phyloP scores from a whole-genome alignment of 2,329 filamentous ascomycete species.

The Stagonosporopsis chrysanthemi region DNA sequence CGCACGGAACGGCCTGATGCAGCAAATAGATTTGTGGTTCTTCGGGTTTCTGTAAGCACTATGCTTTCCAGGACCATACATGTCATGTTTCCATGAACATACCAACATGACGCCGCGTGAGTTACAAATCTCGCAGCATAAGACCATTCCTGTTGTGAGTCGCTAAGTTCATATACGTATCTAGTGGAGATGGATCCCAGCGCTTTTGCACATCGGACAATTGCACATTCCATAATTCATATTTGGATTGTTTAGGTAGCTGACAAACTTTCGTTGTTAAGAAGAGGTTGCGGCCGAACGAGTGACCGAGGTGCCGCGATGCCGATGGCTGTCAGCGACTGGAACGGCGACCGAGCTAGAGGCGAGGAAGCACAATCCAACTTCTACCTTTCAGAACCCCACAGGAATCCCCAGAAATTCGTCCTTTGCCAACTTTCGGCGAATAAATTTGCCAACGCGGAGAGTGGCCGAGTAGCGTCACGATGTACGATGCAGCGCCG shows the following conservation, averaged over 20 bases:
- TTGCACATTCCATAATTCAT: too few species aligned
- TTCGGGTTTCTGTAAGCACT: background rate
- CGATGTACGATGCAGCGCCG: background rate
- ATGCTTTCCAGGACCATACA: background rate
- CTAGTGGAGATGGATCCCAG: too few species aligned
- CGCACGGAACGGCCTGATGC: background rate
- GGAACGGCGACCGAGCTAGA: background rate
- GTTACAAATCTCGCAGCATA: too few species aligned
- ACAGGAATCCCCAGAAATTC: background rate
- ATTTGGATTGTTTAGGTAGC: too few species aligned
- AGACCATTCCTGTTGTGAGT: background rate
- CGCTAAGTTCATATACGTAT: too few species aligned
- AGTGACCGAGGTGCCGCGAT: background rate
- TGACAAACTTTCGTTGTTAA: background rate
- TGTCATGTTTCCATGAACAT: background rate
- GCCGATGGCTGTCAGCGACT: background rate
- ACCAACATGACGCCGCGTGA: too few species aligned
- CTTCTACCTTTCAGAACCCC: background rate
- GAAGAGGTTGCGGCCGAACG: background rate
- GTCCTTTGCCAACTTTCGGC: background rate
- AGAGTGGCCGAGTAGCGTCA: conserved; percentile 1
- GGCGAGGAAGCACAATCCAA: background rate
- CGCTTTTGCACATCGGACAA: too few species aligned
- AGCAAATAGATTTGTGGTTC: background rate
- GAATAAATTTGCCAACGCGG: background rate